Evolutionary conservation across 1,284 basidiomycete genomes (phyloP), one percentile per base, ranked within the genome.

Genomic region (Marasmius tenuissimus): DNA sequence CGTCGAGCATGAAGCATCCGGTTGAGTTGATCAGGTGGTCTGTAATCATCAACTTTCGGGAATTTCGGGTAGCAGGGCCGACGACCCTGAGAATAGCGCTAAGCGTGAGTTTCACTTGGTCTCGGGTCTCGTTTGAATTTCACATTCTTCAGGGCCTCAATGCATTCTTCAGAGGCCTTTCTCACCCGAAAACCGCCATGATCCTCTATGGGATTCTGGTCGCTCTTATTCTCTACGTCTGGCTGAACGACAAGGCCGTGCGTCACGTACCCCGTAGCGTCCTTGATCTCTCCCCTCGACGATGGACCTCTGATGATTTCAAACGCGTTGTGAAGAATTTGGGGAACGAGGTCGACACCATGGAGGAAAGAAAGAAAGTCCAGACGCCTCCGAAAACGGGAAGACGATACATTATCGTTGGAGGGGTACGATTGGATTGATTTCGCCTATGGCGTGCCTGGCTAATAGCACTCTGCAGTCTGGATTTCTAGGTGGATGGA

Each of bases 401-500:
- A 11, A 74, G 85, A 60, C 75, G 81, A 52, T 87, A 87, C 65
- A 82, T 86, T 57, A 75, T 86, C 2, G 71, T 82, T 50, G 84
- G 85, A 50, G 84, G 85, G 63, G 83, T 85, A 69, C 64, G 78
- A 73, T 4, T 65, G 27, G 27, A 27, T 39, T 55, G 22, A 35
- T 22, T 34, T 8, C 55, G 33, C 18, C 38, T 22, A 20, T 16
- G 14, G 11, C 14, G 22, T 22, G 47, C 20, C 20, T 10, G 4
- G 34, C 16, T 57, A 49, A 52, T 6, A 33, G 20, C 22, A 18
- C 35, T 38, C 35, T 12, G 18, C 62, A 91, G 87, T 84, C 85
- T 2, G 89, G 89, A 0, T 90, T 91, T 62, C 70, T 91, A 6
- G 90, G 90, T 10, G 87, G 88, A 12, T 92, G 90, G 90, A 85